Conservation (phyloP, 768 basidiomycete genomes). For the Suillus weaverae region DNA sequence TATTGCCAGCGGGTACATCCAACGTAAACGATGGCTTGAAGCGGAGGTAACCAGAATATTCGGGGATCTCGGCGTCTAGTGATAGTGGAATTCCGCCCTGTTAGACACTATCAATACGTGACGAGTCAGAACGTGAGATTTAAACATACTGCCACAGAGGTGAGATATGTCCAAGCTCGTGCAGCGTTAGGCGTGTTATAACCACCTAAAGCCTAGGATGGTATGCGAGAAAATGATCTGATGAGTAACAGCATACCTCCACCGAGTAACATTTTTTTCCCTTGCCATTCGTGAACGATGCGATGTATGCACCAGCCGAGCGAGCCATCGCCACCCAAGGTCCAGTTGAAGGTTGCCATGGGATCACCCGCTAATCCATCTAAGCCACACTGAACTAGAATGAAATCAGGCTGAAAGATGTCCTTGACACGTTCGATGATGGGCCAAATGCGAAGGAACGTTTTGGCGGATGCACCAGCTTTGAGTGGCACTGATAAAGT, state of each 20-base stretch:
- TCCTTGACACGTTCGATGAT: constrained; percentile 59
- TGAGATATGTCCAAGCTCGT: constrained; percentile 83
- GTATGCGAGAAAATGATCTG: constrained; percentile 6
- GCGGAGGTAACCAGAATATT: constrained; percentile 67
- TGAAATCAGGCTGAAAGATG: constrained; percentile 71
- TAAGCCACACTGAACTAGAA: constrained; percentile 84
- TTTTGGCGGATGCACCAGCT: constrained; percentile 64
- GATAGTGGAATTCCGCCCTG: constrained; percentile 58
- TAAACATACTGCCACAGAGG: constrained; percentile 65
- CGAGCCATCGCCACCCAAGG: constrained; percentile 56
- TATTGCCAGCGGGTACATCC: constrained; percentile 71
- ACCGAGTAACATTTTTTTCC: constrained; percentile 70
- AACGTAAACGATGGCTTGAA: constrained; percentile 84
- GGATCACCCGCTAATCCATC: constrained; percentile 89
- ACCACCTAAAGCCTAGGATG: constrained; percentile 55
- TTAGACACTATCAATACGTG: not conserved
- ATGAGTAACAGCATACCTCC: constrained; percentile 51
- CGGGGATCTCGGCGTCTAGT: constrained; percentile 68
- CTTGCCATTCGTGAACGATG: constrained; percentile 54
- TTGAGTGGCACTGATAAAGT: constrained; percentile 80
- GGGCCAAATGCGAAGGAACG: constrained; percentile 65
- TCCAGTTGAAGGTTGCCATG: constrained; percentile 72
- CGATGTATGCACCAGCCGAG: constrained; percentile 67
- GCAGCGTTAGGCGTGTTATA: constrained; percentile 84
- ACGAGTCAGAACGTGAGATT: not conserved